Evolutionary conservation across 1,139 yeast species (phyloP), one percentile per base, ranked within the genome.

Genomic region (Yamadazyma triangularis): DNA sequence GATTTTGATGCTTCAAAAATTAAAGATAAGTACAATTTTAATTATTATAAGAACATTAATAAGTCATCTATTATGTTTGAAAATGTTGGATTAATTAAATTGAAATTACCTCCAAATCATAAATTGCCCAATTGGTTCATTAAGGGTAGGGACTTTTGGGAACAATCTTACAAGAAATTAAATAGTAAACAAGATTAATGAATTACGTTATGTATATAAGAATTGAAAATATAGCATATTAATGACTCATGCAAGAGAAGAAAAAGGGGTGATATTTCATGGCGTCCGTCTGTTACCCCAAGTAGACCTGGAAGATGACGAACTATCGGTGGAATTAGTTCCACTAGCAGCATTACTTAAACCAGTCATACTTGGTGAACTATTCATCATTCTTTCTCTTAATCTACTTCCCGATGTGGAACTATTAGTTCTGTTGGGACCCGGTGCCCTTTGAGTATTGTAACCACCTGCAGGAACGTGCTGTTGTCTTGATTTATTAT

Each of bases 81-180:
- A 28, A 58, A 61, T 36, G 67, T 66, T 13, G 59, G 60, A 23
- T 60, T 58, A 21, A 55, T 70, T 8, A 65, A 60, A 40, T 57
- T 82, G 30, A 63, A 63, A 34, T 61, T 85, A 6, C 94, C 95
- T 0, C 61, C 70, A 3, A 85, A 78, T 34, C 58, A 63, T 18
- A 64, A 70, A 29, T 61, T 86, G 21, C 94, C 95, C 0, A 64
- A 56, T 2, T 86, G 95, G 95, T 83, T 83, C 45, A 60, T 64
- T 13, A 57, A 63, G 28, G 81, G 80, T 32, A 53, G 88, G 35
- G 72, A 76, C 39, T 51, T 64, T 38, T 84, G 93, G 93, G 82
- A 79, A 42, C 58, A 45, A 10, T 20, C 21, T 22, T 33, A 28
- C 29, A 24, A 12, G 12, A 30, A 30, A 21, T 5, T 21, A 8